Base-by-base conservation (phyloP, 179 eudicot genomes). In the Gypsophila paniculata region DNA sequence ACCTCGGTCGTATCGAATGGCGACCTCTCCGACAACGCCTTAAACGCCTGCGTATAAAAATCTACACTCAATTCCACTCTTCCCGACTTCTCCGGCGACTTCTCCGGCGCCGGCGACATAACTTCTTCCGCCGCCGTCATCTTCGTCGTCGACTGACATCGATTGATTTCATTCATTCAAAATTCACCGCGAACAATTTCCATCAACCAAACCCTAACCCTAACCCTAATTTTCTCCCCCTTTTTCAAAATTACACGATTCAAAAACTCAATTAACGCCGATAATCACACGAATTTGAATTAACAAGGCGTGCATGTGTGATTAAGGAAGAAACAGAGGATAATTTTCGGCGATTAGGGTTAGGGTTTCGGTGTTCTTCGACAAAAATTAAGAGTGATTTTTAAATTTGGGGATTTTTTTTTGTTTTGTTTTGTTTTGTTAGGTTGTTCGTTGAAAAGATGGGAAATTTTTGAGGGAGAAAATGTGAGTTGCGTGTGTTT, bases 1-100 rank as follows among this genome's bases (percentile, higher is more conserved):
- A 82, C 82, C 61, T 88, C 97, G 21, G 85, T 85, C 0, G 85
- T 66, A 78, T 94, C 99, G 17, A 90, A 94, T 8, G 99, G 97
- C 17, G 90, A 94, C 36, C 91, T 88, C 66, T 80, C 82, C 19
- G 86, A 80, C 9, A 94, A 72, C 17, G 90, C 88, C 55, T 94
- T 94, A 5, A 75, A 58, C 72, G 97, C 97, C 79, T 92, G 96
- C 0, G 93, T 53, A 60, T 80, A 92, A 14, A 85, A 87, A 79
- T 90, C 95, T 13, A 82, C 58, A 53, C 74, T 80, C 36, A 26
- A 62, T 8, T 1, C 12, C 19, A 19, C 75, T 4, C 32, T 15
- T 54, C 48, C 72, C 71, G 32, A 71, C 1, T 2, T 19, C 57
- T 46, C 72, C 78, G 84, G 83, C 60, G 32, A 18, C 15, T 44